Evolutionary conservation across 1,284 basidiomycete species (phyloP).

Genomic region (Malassezia caprae): DNA sequence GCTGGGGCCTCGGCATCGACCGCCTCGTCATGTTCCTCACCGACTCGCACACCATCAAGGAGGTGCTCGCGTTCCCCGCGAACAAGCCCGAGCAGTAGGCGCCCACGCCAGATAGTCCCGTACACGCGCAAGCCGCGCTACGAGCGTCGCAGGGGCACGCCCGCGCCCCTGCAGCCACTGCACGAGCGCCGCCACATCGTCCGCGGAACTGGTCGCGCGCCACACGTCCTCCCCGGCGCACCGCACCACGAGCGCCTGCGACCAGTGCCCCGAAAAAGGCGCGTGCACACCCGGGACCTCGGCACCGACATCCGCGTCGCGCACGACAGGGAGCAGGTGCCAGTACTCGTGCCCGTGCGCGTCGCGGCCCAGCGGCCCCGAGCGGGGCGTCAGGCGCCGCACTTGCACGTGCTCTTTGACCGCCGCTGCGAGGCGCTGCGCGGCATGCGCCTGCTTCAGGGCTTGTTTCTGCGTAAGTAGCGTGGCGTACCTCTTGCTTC

Average conservation of each 20-base stretch:
- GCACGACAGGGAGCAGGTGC: constrained; percentile 16
- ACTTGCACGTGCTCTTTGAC: neutral
- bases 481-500: neutral
- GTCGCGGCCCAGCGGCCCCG: constrained; percentile 20
- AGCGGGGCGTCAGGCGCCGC: constrained; percentile 4
- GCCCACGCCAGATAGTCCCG: constrained; percentile 7
- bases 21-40: constrained; percentile 37
- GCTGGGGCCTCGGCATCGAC: constrained; percentile 50
- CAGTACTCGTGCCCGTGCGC: constrained; percentile 19
- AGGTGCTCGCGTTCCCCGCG: constrained; percentile 76
- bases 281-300: neutral
- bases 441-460: neutral
- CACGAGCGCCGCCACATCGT: neutral
- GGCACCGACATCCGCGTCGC: neutral
- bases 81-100: constrained; percentile 60
- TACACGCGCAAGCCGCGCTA: neutral
- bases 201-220: constrained; percentile 1
- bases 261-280: constrained; percentile 11
- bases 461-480: neutral
- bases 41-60: constrained; percentile 62
- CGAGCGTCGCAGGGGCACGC: neutral
- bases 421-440: neutral
- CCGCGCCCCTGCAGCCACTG: neutral
- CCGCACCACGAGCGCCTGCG: constrained; percentile 5
- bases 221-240: constrained; percentile 1